Percentiles rank a stretch among this genome's conserved stretches.
phyloP scores from a whole-genome alignment of 2,329 filamentous ascomycete species.

The Hypoxylon sp. region DNA sequence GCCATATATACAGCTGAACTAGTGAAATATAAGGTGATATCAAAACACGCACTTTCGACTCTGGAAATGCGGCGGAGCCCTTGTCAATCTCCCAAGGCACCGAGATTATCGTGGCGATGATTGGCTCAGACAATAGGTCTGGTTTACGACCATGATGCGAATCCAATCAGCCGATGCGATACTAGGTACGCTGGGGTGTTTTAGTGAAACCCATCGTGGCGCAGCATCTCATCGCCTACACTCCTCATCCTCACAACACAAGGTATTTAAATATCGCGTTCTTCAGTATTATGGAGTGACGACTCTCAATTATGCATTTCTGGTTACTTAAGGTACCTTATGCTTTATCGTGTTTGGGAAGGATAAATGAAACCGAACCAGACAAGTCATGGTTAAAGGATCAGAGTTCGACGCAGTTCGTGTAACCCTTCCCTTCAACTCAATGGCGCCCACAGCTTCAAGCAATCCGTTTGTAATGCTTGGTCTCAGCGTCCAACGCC shows the following conservation, averaged over 20 bases:
- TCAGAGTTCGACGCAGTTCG: background rate
- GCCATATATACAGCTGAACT: slow-evolving; percentile 25
- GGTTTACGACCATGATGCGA: background rate
- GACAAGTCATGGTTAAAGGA: background rate
- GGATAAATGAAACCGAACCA: background rate
- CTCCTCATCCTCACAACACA: slow-evolving; percentile 1
- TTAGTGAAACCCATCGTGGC: slow-evolving; percentile 22
- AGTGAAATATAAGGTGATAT: background rate
- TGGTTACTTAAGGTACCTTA: too few relatives aligned
- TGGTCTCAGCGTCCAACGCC: slow-evolving; percentile 5
- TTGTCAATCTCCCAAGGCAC: slow-evolving; percentile 40
- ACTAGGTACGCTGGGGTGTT: background rate
- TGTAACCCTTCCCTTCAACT: slow-evolving; percentile 2
- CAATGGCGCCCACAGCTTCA: background rate
- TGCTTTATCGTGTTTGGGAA: background rate
- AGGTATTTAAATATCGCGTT: background rate
- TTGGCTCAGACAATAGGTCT: slow-evolving; percentile 25
- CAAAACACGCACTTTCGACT: background rate
- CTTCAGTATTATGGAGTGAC: background rate
- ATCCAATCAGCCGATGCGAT: slow-evolving; percentile 24
- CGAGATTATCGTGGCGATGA: slow-evolving; percentile 37
- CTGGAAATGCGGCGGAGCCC: slow-evolving; percentile 11
- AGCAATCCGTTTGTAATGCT: slow-evolving; percentile 17
- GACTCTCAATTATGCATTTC: slow-evolving; percentile 1
- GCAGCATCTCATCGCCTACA: slow-evolving; percentile 26